These are phyloP conservation scores for Orbilia javanica DNA, from an alignment of 2,329 filamentous ascomycete species.

Conservation along the genomic window DNA sequence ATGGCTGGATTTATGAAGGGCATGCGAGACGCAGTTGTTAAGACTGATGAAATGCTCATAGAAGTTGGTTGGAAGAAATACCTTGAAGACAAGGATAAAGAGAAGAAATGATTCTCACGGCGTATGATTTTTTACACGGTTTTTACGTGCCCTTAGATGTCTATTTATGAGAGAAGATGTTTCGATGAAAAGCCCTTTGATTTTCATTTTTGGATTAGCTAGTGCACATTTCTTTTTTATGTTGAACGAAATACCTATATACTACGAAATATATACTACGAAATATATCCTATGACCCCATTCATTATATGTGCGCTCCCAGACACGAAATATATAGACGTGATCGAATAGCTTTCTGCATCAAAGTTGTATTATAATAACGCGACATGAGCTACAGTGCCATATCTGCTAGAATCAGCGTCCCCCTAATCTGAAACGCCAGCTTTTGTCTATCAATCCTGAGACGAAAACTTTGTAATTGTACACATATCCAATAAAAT, in stretches of 20 bases:
- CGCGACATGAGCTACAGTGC: background rate
- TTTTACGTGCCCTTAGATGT: background rate
- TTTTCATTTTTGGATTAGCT: conserved; percentile 11
- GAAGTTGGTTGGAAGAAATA: conserved; percentile 49
- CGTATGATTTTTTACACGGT: conserved; percentile 24
- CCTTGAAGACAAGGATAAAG: conserved; percentile 22
- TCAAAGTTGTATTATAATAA: conserved; percentile 19
- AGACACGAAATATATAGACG: background rate
- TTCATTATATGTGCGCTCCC: background rate
- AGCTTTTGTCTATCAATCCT: conserved; percentile 53
- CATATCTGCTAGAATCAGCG: conserved; percentile 18
- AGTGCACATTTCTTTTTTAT: background rate
- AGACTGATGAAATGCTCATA: conserved; percentile 34
- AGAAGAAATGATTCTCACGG: conserved; percentile 29
- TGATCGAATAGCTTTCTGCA: too few species aligned
- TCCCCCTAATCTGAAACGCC: conserved; percentile 49
- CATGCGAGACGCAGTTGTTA: conserved; percentile 37
- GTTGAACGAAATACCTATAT: conserved; percentile 2
- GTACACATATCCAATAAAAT: conserved; percentile 46
- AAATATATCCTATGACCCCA: too few species aligned
- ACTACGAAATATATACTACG: too few species aligned
- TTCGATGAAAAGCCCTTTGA: conserved; percentile 14
- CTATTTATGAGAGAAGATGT: too few species aligned
- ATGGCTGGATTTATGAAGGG: conserved; percentile 36
- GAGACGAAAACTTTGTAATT: conserved; percentile 46